Conservation (phyloP, 768 basidiomycete species). For the Tricholoma matsutake region DNA sequence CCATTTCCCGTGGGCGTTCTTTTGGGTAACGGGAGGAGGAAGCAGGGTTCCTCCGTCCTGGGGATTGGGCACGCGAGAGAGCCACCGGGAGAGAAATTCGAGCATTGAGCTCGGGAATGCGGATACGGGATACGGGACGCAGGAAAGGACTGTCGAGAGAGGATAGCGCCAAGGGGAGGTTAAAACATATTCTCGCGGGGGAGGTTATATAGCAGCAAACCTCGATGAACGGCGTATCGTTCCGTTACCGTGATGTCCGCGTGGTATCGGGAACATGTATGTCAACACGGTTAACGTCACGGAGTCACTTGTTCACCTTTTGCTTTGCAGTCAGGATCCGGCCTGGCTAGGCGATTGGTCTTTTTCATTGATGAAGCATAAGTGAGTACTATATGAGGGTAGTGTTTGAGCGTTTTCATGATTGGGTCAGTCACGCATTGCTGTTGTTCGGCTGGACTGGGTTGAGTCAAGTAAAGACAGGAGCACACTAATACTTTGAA, state of each 20-base stretch:
- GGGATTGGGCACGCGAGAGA: constrained; percentile 6
- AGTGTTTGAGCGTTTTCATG: neutral
- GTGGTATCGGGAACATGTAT: constrained; percentile 9
- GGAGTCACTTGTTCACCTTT: no score
- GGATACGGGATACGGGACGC: neutral
- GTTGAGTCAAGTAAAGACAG: no score
- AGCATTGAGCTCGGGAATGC: constrained; percentile 16
- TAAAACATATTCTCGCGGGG: constrained; percentile 6
- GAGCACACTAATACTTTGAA: neutral
- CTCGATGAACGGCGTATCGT: neutral
- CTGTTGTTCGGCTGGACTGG: no score
- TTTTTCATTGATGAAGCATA: neutral
- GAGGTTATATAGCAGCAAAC: constrained; percentile 13
- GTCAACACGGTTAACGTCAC: neutral
- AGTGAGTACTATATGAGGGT: neutral
- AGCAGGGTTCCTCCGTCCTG: constrained; percentile 21
- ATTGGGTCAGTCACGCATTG: neutral
- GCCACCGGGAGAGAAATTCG: constrained; percentile 25
- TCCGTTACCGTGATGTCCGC: neutral
- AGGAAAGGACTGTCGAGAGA: neutral
- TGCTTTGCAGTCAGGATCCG: neutral
- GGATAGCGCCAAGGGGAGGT: constrained; percentile 13
- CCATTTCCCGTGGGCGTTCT: constrained; percentile 17
- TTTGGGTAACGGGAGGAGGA: constrained; percentile 25
- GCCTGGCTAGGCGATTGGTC: neutral